Percentiles rank a stretch among this genome's conserved stretches.
Conservation (phyloP, 2,329 filamentous ascomycete genomes). For the Fusarium bulbicola region DNA sequence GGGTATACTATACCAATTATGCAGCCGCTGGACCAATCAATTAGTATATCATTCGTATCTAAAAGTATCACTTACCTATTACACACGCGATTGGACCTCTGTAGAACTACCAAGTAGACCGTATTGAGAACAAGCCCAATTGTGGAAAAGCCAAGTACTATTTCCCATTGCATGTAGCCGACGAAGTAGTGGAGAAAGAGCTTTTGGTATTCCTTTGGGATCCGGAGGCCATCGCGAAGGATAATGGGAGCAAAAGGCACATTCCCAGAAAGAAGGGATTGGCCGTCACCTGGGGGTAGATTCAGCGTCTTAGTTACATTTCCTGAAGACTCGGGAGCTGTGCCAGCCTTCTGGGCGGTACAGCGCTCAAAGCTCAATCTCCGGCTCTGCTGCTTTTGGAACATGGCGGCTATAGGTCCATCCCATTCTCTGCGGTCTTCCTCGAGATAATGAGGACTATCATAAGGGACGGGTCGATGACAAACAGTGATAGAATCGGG, state of each 20-base stretch:
- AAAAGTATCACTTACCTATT: rapidly evolving
- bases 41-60: rapidly evolving
- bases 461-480: rapidly evolving
- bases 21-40: rapidly evolving
- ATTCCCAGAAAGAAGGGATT: neutral
- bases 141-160: neutral
- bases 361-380: neutral
- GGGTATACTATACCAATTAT: neutral
- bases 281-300: rapidly evolving
- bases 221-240: neutral
- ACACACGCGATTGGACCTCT: neutral
- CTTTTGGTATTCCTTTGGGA: neutral
- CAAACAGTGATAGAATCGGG: rapidly evolving
- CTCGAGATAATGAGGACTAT: rapidly evolving
- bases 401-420: neutral
- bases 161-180: neutral
- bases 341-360: rapidly evolving
- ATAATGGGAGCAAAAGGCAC: neutral
- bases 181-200: neutral
- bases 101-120: rapidly evolving
- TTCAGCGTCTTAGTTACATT: neutral
- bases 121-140: neutral
- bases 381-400: neutral
- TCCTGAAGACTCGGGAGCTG: neutral
- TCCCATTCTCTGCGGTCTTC: neutral